These are phyloP conservation scores for Leccinum subtestaceum DNA, from an alignment of 768 basidiomycete species.

Conservation along the genomic window DNA sequence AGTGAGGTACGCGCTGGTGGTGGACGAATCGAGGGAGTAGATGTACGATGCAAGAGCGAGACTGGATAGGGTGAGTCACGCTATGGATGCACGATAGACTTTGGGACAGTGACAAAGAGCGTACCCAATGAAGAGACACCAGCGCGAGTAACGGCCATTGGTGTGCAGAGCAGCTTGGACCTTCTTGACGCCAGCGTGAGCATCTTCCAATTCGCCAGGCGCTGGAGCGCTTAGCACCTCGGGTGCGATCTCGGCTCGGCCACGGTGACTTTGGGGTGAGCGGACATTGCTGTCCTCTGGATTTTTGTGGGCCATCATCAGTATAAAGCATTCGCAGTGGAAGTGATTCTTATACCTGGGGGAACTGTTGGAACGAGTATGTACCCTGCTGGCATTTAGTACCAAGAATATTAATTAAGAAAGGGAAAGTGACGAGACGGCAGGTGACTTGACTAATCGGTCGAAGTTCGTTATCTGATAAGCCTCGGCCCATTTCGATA, in stretches of 20 bases:
- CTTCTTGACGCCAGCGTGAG: constrained; percentile 41
- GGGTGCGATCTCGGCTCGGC: background rate
- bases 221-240: background rate
- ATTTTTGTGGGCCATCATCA: constrained; percentile 3
- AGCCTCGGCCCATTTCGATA: background rate
- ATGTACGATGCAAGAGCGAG: constrained; percentile 71
- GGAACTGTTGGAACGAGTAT: constrained; percentile 13
- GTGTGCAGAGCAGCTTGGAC: constrained; percentile 52
- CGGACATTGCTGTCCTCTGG: constrained; percentile 3
- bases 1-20: constrained; percentile 62
- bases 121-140: constrained; percentile 60
- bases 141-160: constrained; percentile 52
- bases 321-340: background rate
- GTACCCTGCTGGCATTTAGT: constrained; percentile 19
- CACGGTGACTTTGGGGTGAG: background rate
- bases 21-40: constrained; percentile 70
- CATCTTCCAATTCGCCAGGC: constrained; percentile 20
- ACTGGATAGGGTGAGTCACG: constrained; percentile 22
- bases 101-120: background rate
- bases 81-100: background rate
- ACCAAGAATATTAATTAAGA: background rate
- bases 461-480: constrained; percentile 12
- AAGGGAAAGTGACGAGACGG: background rate
- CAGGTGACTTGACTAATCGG: background rate
- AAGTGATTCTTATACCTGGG: constrained; percentile 9